Conservation (phyloP, 2,329 filamentous ascomycete genomes). For the Fusarium buharicum region DNA sequence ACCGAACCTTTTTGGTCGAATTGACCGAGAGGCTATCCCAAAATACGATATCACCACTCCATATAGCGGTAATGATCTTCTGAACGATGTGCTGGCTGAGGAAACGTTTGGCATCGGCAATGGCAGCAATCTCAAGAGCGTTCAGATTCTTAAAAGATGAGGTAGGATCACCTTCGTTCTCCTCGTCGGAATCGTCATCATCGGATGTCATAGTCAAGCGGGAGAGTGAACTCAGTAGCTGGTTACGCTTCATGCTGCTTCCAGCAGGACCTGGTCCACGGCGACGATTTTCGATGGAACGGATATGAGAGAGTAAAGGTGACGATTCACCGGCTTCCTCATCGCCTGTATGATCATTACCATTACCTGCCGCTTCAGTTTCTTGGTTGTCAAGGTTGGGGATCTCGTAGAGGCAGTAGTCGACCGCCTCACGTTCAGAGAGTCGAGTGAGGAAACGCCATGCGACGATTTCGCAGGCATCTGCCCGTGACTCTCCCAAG, state of each 20-base stretch:
- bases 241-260: conserved; percentile 57
- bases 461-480: conserved; percentile 82
- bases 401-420: conserved; percentile 79
- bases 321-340: conserved; percentile 61
- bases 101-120: conserved; percentile 85
- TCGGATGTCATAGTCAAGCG: conserved; percentile 58
- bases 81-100: conserved; percentile 83
- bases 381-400: conserved; percentile 55
- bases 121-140: conserved; percentile 85
- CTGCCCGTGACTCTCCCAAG: conserved; percentile 73
- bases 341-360: conserved; percentile 37
- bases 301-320: conserved; percentile 56
- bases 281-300: conserved; percentile 41
- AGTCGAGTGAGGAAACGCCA: conserved; percentile 80
- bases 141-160: conserved; percentile 82
- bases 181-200: conserved; percentile 48
- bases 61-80: conserved; percentile 84
- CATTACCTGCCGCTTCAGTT: conserved; percentile 24
- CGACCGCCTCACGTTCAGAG: conserved; percentile 77
- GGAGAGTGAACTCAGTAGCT: conserved; percentile 65
- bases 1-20: conserved; percentile 78
- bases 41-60: conserved; percentile 87
- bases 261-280: conserved; percentile 47
- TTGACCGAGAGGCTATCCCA: conserved; percentile 82
- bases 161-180: conserved; percentile 69